Conservation (phyloP, 345 rosid genomes). For the Populus nigra region DNA sequence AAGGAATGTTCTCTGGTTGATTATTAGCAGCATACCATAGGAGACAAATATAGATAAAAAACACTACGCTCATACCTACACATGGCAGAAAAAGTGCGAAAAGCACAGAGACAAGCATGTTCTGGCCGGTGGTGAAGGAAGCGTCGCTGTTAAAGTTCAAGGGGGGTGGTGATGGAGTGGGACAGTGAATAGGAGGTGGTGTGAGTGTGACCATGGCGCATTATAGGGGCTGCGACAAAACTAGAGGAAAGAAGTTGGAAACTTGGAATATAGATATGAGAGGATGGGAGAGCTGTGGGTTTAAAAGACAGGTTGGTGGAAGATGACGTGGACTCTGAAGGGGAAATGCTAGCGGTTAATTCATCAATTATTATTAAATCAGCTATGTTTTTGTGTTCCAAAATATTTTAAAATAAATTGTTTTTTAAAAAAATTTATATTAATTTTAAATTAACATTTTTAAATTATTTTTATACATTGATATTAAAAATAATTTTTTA, state of each 20-base stretch:
- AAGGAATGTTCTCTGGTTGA: constrained; percentile 1
- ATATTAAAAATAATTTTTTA: no score
- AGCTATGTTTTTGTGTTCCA: no score
- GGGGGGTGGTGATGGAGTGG: constrained; percentile 23
- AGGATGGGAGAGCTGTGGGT: neutral
- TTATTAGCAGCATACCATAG: constrained; percentile 43
- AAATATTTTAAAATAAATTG: no score
- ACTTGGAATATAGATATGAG: neutral
- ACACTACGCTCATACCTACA: constrained; percentile 58
- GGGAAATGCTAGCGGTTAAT: neutral
- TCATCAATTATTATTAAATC: no score
- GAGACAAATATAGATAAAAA: constrained; percentile 56
- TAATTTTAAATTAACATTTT: no score
- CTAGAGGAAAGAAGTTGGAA: neutral
- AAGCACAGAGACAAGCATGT: constrained; percentile 53
- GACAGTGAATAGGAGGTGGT: constrained; percentile 4
- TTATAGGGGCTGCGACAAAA: neutral
- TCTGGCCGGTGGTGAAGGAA: neutral
- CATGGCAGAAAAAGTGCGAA: constrained; percentile 68
- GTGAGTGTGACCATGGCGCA: constrained; percentile 27
- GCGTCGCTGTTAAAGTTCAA: neutral
- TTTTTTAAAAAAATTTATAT: no score
- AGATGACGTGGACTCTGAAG: neutral
- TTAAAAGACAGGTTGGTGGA: neutral
- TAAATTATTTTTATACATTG: no score